Percentiles rank a stretch among this genome's conserved stretches.
Conservation (phyloP, 352 stramenopile genomes). For the Elongisporangium prolatum region DNA sequence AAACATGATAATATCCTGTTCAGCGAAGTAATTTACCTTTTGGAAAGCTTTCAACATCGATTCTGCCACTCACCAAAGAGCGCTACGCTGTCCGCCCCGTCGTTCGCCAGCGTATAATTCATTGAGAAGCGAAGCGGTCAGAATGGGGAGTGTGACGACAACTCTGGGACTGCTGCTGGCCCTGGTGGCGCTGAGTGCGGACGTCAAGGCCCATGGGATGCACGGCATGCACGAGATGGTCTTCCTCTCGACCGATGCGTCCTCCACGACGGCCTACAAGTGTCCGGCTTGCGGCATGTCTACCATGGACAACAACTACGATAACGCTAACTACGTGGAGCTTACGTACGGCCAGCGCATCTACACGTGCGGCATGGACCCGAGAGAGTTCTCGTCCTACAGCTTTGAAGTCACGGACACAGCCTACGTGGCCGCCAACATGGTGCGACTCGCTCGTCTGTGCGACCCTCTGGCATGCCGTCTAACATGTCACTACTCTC, state of each 20-base stretch:
- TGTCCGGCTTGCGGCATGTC: slow-evolving; percentile 77
- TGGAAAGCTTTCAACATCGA: neutral
- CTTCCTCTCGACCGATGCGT: slow-evolving; percentile 8
- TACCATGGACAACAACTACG: slow-evolving; percentile 39
- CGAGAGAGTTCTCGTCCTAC: slow-evolving; percentile 38
- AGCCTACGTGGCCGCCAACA: slow-evolving; percentile 67
- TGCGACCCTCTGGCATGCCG: neutral
- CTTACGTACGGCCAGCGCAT: slow-evolving; percentile 59
- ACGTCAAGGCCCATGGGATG: slow-evolving; percentile 9
- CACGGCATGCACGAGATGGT: slow-evolving; percentile 14
- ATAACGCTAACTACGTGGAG: slow-evolving; percentile 63
- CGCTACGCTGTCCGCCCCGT: neutral
- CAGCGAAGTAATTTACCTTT: neutral
- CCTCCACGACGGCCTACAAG: slow-evolving; percentile 29
- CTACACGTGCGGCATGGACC: slow-evolving; percentile 75
- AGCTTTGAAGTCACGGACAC: slow-evolving; percentile 61
- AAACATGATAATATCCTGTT: too few species aligned
- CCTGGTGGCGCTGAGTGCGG: neutral
- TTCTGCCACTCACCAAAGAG: neutral
- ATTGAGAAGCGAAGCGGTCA: neutral
- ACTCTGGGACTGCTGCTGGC: neutral
- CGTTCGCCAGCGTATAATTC: neutral
- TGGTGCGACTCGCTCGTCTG: slow-evolving; percentile 44
- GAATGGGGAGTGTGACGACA: neutral
- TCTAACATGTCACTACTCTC: slow-evolving; percentile 2